Evolutionary conservation across 2,329 filamentous ascomycete genomes (phyloP), one percentile per base, ranked within the genome.

Genomic region (Fusarium stilboides): DNA sequence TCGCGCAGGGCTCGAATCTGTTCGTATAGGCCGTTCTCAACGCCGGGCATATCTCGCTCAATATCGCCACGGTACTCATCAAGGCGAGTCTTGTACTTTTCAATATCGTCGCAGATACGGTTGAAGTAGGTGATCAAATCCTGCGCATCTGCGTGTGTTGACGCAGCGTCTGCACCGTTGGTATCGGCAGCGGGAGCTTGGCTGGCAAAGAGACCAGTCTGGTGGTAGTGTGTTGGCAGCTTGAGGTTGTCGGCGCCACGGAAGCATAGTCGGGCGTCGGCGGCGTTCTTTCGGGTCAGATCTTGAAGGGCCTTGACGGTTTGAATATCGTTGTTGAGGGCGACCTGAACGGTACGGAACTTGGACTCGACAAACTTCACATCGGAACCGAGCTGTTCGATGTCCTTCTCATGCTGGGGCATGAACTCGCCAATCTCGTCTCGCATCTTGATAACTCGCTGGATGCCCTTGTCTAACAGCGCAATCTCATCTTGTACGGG

Each of bases 401-500:
- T 81, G 46, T 84, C 81, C 45, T 76, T 80, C 57, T 82, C 86
- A 70, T 89, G 87, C 17, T 85, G 84, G 3, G 87, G 86, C 80
- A 89, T 84, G 76, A 89, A 90, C 19, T 89, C 88, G 66, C 92
- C 90, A 59, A 95, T 90, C 71, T 97, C 89, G 71, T 92, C 89
- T 76, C 93, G 91, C 79, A 91, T 91, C 61, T 87, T 86, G 75
- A 97, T 94, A 77, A 96, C 94, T 55, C 87, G 86, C 73, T 93
- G 88, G 72, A 99, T 95, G 69, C 91, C 89, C 60, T 88, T 87
- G 79, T 99, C 95, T 68, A 97, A 89, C 12, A 85, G 81, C 66
- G 93, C 89, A 65, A 99, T 92, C 70, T 93, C 83, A 66, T 89
- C 88, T 76, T 97, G 94, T 17, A 97, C 84, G 31, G 93, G 89